phyloP scores from a whole-genome alignment of 495 filamentous ascomycete genomes.

The Aspergillus baeticus region DNA sequence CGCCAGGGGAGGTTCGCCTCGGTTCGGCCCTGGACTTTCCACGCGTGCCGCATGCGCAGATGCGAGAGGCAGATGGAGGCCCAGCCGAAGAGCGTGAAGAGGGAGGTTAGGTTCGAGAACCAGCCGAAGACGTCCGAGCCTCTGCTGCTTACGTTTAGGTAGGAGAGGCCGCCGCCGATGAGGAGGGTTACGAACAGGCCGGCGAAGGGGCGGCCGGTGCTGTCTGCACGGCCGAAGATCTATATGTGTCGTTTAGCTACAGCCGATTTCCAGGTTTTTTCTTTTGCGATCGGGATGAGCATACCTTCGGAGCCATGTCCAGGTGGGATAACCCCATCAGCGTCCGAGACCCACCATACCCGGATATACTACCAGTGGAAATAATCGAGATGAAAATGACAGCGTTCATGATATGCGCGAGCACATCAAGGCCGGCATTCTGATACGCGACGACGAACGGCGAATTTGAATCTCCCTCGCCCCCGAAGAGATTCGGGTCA shows the following conservation, averaged over 20 bases:
- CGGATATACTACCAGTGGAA: conserved; percentile 55
- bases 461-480: conserved; percentile 40
- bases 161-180: conserved; percentile 45
- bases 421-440: conserved; percentile 34
- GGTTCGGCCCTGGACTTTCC: conserved; percentile 59
- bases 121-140: conserved; percentile 56
- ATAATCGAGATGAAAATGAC: conserved; percentile 44
- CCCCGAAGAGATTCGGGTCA: conserved; percentile 39
- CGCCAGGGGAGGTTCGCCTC: conserved; percentile 68
- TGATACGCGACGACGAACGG: conserved; percentile 63
- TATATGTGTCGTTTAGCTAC: not conserved
- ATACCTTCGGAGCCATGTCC: conserved; percentile 51
- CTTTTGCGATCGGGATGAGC: no score
- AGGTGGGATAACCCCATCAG: conserved; percentile 55
- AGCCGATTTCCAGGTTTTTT: no score
- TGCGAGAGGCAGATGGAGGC: conserved; percentile 55
- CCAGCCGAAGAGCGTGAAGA: conserved; percentile 57
- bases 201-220: conserved; percentile 47
- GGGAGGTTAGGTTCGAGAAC: conserved; percentile 54
- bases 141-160: conserved; percentile 48
- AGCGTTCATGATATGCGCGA: conserved; percentile 45
- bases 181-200: conserved; percentile 42
- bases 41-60: conserved; percentile 61
- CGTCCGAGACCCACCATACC: conserved; percentile 58
- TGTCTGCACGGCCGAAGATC: conserved; percentile 50